Evolutionary conservation across 148 eudicot genomes (phyloP).

Genomic region (Oxyria digyna): DNA sequence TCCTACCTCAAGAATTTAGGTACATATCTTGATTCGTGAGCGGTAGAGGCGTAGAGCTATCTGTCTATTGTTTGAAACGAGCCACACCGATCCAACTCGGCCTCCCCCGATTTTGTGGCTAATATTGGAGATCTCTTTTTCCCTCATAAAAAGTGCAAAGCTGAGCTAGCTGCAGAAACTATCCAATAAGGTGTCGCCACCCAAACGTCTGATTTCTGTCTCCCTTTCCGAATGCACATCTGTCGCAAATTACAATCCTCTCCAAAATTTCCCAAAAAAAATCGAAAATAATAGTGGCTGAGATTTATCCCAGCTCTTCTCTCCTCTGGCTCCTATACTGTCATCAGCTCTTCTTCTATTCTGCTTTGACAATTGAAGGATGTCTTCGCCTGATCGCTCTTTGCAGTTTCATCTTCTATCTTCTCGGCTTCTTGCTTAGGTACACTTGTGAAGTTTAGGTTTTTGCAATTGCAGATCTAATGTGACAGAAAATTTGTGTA

Average conservation of each 20-base stretch:
- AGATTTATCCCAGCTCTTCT: background rate
- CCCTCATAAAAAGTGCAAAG: slow-evolving; percentile 3
- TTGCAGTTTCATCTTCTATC: background rate
- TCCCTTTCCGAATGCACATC: background rate
- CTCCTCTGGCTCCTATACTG: background rate
- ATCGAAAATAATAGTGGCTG: slow-evolving; percentile 10
- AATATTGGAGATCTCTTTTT: no score
- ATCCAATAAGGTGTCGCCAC: background rate
- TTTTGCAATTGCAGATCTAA: background rate
- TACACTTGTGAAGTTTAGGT: background rate
- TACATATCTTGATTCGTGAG: no score
- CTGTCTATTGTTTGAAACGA: no score
- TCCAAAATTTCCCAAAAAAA: background rate
- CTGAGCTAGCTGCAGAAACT: background rate
- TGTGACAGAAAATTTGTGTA: background rate
- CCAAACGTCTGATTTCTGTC: background rate
- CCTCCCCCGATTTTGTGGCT: no score
- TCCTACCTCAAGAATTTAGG: no score
- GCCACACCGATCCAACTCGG: no score
- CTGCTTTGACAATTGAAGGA: background rate
- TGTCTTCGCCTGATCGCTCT: background rate
- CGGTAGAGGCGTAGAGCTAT: no score
- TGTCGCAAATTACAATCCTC: background rate
- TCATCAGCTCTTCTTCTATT: background rate
- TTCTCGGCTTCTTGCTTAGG: background rate